A percentile compares a stretch with the other conserved stretches of the same genome.
Conservation (phyloP, 164 flowering plant genomes). For the Vitis labrusca region DNA sequence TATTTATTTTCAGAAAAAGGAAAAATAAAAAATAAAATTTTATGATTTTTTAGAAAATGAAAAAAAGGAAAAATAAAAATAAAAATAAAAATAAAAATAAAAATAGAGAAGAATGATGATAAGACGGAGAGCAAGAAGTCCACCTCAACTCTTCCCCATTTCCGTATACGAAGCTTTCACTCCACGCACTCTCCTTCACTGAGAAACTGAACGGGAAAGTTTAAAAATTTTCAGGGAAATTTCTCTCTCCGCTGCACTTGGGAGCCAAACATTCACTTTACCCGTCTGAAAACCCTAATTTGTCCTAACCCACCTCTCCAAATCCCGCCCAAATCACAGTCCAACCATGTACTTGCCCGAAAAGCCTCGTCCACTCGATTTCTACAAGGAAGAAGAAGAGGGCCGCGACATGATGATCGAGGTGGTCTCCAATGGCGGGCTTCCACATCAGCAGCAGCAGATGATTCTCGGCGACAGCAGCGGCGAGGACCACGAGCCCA, state of each 20-base stretch:
- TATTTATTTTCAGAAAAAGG: no score
- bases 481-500: conserved; percentile 63
- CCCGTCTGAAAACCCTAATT: neutral
- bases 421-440: conserved; percentile 37
- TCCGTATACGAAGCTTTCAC: conserved; percentile 8
- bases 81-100: no score
- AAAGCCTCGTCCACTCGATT: conserved; percentile 58
- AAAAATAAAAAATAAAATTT: no score
- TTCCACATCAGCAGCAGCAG: conserved; percentile 30
- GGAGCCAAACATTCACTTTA: neutral
- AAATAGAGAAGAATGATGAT: no score
- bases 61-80: no score
- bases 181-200: conserved; percentile 9
- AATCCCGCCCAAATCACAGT: neutral
- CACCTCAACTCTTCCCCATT: neutral
- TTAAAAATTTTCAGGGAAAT: neutral
- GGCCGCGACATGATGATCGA: conserved; percentile 64
- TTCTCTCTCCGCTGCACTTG: neutral
- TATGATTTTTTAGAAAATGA: no score
- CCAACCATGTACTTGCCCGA: conserved; percentile 56
- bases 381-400: conserved; percentile 51
- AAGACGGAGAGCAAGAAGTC: neutral
- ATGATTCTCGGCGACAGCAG: conserved; percentile 58
- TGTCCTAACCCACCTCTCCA: neutral
- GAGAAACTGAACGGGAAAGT: no score